Base-by-base conservation (phyloP, 768 basidiomycete genomes). In the Porphyrellus cyaneotinctus region DNA sequence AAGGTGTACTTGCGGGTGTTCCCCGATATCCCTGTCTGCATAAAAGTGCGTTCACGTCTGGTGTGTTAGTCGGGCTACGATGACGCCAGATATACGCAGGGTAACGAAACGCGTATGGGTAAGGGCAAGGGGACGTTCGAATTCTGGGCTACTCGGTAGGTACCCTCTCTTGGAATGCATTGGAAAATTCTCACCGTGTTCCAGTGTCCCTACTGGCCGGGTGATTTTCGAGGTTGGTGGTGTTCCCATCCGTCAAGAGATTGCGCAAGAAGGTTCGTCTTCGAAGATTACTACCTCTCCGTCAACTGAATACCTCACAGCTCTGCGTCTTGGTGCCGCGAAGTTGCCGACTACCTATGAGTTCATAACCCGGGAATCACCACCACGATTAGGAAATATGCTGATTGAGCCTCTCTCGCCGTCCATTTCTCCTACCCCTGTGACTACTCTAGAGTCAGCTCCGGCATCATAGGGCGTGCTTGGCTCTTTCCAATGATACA, bases 41-140 rank as follows among this genome's bases (percentile, higher is more conserved):
- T 97, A 49, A 98, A 99, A 82, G 92, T 91, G 53, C 39, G 76
- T 62, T 9, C 33, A 15, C 17, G 44, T 26, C 42, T 43, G 35
- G 6, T 17, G 11, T 11, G 15, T 20, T 13, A 7, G n/a, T 20
- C 2, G 11, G 11, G 13, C 6, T 7, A 42, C 38, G 13, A 13
- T 59, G 18, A 65, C 20, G 42, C 31, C 32, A 11, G 37, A 43
- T 43, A 28, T 23, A 15, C 31, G 7, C 54, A 93, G 91, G 95
- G 97, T 49, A 98, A 97, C 62, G 95, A 98, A 71, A 95, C 93
- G 6, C 88, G 97, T 78, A 97, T 98, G 97, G 97, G 97, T 46
- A 98, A 98, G 73, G 97, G 97, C 53, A 99, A 99, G 70, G 97
- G 97, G 42, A 83, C 88, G 0, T 98, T 98, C 62, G 97, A 98